These are phyloP conservation scores for Backusella liffmaniae DNA, from an alignment of 192 early-diverging fungal genomes.

Conservation along the genomic window DNA sequence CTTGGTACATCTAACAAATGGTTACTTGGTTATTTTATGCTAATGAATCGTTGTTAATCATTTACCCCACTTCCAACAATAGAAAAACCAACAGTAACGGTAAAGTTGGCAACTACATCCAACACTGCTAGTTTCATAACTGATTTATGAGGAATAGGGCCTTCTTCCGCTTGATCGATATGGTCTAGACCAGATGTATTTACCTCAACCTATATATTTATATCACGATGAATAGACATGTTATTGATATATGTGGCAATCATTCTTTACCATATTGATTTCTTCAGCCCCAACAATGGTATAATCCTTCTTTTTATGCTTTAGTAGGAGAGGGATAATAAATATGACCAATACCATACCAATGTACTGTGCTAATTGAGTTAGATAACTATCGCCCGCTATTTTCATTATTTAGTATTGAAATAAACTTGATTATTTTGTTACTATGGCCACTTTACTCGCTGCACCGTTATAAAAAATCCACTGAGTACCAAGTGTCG, in stretches of 20 bases:
- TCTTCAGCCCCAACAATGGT: background rate
- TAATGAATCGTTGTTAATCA: background rate
- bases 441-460: conserved; percentile 38
- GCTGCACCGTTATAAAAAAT: conserved; percentile 59
- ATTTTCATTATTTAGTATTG: background rate
- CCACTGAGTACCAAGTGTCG: conserved; percentile 55
- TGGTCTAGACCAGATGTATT: conserved; percentile 24
- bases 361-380: conserved; percentile 32
- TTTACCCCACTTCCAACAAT: conserved; percentile 60
- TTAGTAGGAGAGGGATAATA: conserved; percentile 32
- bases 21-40: background rate
- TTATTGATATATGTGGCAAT: background rate
- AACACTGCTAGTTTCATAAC: conserved; percentile 39
- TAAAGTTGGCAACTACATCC: conserved; percentile 55
- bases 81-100: conserved; percentile 55
- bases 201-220: conserved; percentile 12
- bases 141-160: conserved; percentile 26
- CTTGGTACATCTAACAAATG: conserved; percentile 55
- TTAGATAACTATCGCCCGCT: conserved; percentile 37
- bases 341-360: conserved; percentile 42
- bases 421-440: background rate
- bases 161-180: conserved; percentile 25
- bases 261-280: conserved; percentile 3
- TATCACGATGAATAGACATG: no score
- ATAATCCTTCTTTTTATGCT: conserved; percentile 20